Base-by-base conservation (phyloP, 1,284 basidiomycete genomes). In the Austropuccinia psidii region DNA sequence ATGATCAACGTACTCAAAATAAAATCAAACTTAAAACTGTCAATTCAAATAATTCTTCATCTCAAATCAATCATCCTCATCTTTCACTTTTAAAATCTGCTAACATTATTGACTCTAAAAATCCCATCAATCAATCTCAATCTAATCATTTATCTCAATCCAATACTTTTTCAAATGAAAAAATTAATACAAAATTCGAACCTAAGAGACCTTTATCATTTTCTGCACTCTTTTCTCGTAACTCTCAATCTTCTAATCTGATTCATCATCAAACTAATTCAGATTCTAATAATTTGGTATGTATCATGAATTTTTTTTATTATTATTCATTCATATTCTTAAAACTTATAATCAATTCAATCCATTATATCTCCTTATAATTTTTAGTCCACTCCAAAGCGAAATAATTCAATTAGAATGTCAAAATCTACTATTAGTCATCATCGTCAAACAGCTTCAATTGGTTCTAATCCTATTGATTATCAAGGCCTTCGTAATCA, bases 381-480 rank as follows among this genome's bases (percentile, higher is more conserved):
- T n/a, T n/a, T n/a, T n/a, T n/a, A n/a, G n/a, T n/a, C n/a, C n/a
- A 37, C 37, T 27, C 11, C 33, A 8, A 33, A 60, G 31, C 39
- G 1, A 5, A 60, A 5, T 27, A 41, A 60, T 43, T 27, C 35
- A 21, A 24, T 52, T 24, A 52, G 21, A 52, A 24, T 31, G 35
- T 29, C 66, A 55, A 35, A 37, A 52, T 24, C 19, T 61, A 57
- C 45, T 37, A 41, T 29, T n/a, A 37, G 57, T 37, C 49, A 29
- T 17, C 60, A 62, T 49, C 60, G 70, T n/a, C 54, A 73, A n/a
- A 52, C 60, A 19, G 61, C 70, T 17, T 73, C 70, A n/a, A 73
- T 65, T 27, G 70, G 61, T 47, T 73, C 70, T 7, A 65, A 24
- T 29, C 8, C 37, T 29, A 35, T 33, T 1, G 19, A 24, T 17